Base-by-base conservation (phyloP, 371 early-diverging fungal species). In the Mucor indicus region DNA sequence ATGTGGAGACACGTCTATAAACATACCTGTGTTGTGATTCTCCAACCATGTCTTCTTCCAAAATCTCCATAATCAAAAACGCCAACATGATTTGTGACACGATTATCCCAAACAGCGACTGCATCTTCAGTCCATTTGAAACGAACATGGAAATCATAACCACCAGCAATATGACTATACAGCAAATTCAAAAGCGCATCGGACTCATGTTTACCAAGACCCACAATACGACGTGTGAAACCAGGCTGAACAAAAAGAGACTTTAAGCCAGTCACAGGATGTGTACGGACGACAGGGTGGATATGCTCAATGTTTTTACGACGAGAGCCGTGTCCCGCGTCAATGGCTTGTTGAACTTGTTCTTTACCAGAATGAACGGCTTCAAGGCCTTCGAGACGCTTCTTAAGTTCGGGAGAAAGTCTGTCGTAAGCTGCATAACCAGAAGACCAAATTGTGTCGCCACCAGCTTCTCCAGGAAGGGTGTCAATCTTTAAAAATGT, bases 221-320 rank as follows among this genome's bases (percentile, higher is more conserved):
- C 75, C 25, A 74, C 67, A 60, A 87, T 85, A 40, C 67, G 65
- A 5, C 74, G 72, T 5, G 85, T 84, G 55, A 84, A 85, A 33
- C 64, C 78, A 12, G 72, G 77, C 47, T 82, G 79, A 33, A 81
- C 78, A 44, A 54, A 86, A 33, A 87, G 64, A 6, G 79, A 51
- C 52, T 84, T 85, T 77, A 79, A 77, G 17, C 80, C 78, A n/a
- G 87, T 85, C 22, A 87, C 80, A 20, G 85, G 85, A 56, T 86
- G 81, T 12, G 84, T 81, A 37, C 86, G 79, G 16, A 86, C 52
- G 1, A 85, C 64, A 8, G 87, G 87, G 42, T 86, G 87, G 12
- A 49, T 50, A 17, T 67, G 52, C 38, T 69, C 82, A 47, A 59
- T 60, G 27, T 63, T 33, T 36, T 72, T 62, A 35, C 79, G 67